Percentiles rank a stretch among this genome's conserved stretches.
These are phyloP conservation scores for Irpex rosettiformis DNA, from an alignment of 1,284 basidiomycete species.

Conservation along the genomic window DNA sequence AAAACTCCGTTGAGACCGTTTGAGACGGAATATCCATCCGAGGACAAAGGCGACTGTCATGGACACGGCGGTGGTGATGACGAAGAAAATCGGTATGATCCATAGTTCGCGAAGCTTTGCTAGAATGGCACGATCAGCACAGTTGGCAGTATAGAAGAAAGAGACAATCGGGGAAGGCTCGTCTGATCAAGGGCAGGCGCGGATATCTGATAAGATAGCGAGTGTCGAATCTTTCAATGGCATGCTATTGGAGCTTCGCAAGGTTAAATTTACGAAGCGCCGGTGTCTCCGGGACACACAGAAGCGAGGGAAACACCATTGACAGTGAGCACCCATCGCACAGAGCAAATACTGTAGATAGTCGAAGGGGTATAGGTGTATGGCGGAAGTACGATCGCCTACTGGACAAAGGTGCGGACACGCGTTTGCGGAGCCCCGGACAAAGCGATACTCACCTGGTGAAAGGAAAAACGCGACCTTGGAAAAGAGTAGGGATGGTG, in stretches of 20 bases:
- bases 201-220: neutral
- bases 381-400: no score
- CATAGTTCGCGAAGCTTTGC: conserved; percentile 86
- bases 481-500: conserved; percentile 88
- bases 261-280: neutral
- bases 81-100: conserved; percentile 85
- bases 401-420: no score
- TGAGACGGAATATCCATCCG: conserved; percentile 49
- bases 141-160: neutral
- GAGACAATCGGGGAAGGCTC: neutral
- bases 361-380: neutral
- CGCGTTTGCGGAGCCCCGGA: neutral
- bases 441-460: conserved; percentile 43
- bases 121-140: conserved; percentile 22
- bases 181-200: conserved; percentile 20
- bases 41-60: conserved; percentile 51
- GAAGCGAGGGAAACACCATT: neutral
- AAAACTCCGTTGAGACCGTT: conserved; percentile 70
- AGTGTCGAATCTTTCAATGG: neutral
- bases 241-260: neutral
- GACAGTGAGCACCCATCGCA: neutral
- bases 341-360: neutral
- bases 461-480: conserved; percentile 86
- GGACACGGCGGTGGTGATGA: conserved; percentile 66
- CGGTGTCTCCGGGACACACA: neutral